Evolutionary conservation across 768 basidiomycete genomes (phyloP).

Genomic region (Suillus subalutaceus): DNA sequence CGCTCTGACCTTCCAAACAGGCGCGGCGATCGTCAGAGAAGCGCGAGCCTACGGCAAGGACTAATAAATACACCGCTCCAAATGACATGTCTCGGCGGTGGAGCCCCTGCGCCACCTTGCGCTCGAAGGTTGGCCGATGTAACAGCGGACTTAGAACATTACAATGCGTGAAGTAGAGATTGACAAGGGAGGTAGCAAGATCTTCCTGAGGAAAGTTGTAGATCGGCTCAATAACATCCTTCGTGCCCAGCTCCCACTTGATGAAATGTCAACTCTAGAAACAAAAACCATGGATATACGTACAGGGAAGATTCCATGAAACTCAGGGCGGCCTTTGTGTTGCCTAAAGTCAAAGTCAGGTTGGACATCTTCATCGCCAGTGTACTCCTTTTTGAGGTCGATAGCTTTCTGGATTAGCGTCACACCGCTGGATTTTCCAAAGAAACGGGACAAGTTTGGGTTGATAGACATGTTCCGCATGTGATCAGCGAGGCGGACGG

Average conservation of each 20-base stretch:
- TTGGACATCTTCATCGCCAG: constrained; percentile 37
- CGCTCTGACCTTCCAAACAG: constrained; percentile 39
- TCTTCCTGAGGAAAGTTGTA: constrained; percentile 54
- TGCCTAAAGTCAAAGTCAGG: constrained; percentile 11
- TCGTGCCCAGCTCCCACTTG: constrained; percentile 33
- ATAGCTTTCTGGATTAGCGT: constrained; percentile 50
- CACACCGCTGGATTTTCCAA: constrained; percentile 46
- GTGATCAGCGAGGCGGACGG: constrained; percentile 26
- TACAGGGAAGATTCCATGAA: constrained; percentile 29
- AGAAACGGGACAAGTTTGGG: constrained; percentile 29
- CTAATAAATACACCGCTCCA: constrained; percentile 60
- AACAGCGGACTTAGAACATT: constrained; percentile 71
- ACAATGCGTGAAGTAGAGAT: constrained; percentile 62
- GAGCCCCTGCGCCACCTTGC: constrained; percentile 46
- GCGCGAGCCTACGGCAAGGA: constrained; percentile 71
- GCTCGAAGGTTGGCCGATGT: constrained; percentile 71
- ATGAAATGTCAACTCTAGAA: neutral
- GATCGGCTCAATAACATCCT: constrained; percentile 21
- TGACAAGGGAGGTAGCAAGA: constrained; percentile 54
- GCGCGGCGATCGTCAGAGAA: constrained; percentile 59
- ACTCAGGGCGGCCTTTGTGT: constrained; percentile 20
- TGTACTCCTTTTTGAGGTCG: constrained; percentile 60
- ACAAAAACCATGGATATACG: constrained; percentile 20
- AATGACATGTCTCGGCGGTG: constrained; percentile 58
- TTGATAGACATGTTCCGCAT: constrained; percentile 26